These are phyloP conservation scores for Hypoxylon trugodes DNA, from an alignment of 495 filamentous ascomycete species.

Conservation along the genomic window DNA sequence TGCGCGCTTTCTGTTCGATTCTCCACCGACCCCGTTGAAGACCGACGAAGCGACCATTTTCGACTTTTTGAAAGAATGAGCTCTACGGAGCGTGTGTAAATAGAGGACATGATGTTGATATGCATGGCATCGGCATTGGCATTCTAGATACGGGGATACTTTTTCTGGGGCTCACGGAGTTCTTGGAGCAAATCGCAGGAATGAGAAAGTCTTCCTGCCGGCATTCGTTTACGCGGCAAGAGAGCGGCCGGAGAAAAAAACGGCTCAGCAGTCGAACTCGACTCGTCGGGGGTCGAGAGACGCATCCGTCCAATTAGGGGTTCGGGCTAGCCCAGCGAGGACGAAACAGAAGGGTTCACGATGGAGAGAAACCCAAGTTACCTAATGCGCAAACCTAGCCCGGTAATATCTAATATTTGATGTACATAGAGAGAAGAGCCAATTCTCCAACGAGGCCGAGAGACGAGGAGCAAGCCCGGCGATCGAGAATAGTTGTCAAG, in stretches of 20 bases:
- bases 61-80: constrained; percentile 44
- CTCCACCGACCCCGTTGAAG: constrained; percentile 39
- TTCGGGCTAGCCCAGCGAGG: constrained; percentile 47
- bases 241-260: constrained; percentile 14
- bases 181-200: constrained; percentile 54
- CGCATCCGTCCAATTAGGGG: constrained; percentile 42
- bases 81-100: constrained; percentile 54
- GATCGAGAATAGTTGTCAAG: constrained; percentile 39
- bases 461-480: constrained; percentile 26
- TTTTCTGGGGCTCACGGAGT: constrained; percentile 56
- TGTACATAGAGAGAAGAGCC: constrained; percentile 44
- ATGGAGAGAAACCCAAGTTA: constrained; percentile 32
- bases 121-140: constrained; percentile 62
- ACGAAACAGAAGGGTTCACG: constrained; percentile 37
- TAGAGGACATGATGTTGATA: constrained; percentile 61
- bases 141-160: constrained; percentile 59
- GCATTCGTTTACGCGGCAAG: constrained; percentile 49
- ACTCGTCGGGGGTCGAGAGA: constrained; percentile 30
- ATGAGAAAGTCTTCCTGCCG: constrained; percentile 40
- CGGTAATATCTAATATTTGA: constrained; percentile 51
- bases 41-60: constrained; percentile 41
- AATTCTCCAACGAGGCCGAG: constrained; percentile 18
- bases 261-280: constrained; percentile 22
- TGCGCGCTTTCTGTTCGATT: constrained; percentile 42
- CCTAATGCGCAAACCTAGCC: constrained; percentile 48